Conservation (phyloP, 768 basidiomycete species). For the Suillus discolor region DNA sequence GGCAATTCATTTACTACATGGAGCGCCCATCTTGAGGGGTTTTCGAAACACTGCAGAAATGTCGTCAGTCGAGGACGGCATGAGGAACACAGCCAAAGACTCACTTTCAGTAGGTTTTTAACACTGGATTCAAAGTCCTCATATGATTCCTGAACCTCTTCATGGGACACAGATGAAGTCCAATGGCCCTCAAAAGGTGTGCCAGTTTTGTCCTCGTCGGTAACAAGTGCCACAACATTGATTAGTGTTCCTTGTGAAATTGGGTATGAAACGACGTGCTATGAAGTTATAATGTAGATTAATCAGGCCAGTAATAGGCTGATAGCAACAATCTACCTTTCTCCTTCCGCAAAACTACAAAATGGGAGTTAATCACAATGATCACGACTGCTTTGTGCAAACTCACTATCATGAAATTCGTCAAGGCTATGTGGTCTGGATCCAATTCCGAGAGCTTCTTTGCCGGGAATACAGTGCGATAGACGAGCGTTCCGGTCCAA, state of each 20-base stretch:
- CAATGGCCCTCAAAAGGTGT: constrained; percentile 30
- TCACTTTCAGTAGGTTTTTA: constrained; percentile 18
- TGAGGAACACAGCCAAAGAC: neutral
- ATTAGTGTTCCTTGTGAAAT: constrained; percentile 34
- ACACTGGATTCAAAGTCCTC: constrained; percentile 38
- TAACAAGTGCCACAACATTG: constrained; percentile 36
- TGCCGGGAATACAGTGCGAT: constrained; percentile 38
- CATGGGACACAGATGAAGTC: constrained; percentile 24
- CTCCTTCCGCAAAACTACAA: constrained; percentile 10
- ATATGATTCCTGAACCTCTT: constrained; percentile 31
- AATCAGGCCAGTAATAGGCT: neutral
- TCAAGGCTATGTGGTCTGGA: constrained; percentile 21
- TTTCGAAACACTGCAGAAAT: constrained; percentile 32
- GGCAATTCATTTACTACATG: constrained; percentile 41
- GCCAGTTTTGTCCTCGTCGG: constrained; percentile 29
- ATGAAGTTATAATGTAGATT: neutral
- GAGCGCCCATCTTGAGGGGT: constrained; percentile 44
- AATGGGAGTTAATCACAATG: neutral
- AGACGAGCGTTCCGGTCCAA: constrained; percentile 43
- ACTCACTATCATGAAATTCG: constrained; percentile 21
- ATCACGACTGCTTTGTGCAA: neutral
- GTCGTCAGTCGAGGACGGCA: constrained; percentile 7
- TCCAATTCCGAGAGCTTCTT: constrained; percentile 25
- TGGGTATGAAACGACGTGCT: constrained; percentile 43
- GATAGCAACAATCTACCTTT: neutral